A percentile compares a stretch with the other conserved stretches of the same genome.
phyloP scores from a whole-genome alignment of 2,329 filamentous ascomycete genomes.

The Claviceps pusilla region DNA sequence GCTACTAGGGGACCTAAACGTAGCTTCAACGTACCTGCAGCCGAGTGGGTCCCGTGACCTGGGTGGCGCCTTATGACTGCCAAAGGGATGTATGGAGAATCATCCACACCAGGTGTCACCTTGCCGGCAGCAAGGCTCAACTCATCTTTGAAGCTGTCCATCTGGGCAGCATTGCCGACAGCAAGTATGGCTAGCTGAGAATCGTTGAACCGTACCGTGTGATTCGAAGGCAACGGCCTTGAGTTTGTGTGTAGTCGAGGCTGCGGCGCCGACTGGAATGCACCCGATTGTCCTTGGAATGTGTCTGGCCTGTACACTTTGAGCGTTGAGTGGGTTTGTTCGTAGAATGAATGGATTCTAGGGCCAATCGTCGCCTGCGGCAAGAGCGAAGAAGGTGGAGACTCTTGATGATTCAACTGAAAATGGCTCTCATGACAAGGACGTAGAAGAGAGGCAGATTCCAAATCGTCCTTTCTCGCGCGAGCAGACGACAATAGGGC shows the following conservation, averaged over 20 bases:
- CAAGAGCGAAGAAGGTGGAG: conserved; percentile 14
- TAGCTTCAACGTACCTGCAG: too few relatives aligned
- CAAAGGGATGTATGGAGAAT: conserved; percentile 82
- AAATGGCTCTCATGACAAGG: background rate
- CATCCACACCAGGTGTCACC: conserved; percentile 64
- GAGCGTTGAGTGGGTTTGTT: conserved; percentile 23
- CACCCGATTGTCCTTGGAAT: conserved; percentile 14
- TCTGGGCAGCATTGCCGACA: conserved; percentile 17
- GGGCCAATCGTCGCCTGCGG: conserved; percentile 21
- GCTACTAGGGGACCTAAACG: too few relatives aligned
- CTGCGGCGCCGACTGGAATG: conserved; percentile 10
- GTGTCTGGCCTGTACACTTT: conserved; percentile 32
- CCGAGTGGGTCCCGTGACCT: too few relatives aligned
- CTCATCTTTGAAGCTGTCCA: conserved; percentile 34
- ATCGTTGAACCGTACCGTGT: conserved; percentile 23
- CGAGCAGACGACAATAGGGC: background rate
- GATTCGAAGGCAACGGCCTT: conserved; percentile 2
- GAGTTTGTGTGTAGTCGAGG: background rate
- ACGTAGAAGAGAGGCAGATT: background rate
- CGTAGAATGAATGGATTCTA: conserved; percentile 16
- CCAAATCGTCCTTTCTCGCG: background rate
- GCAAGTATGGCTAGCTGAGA: conserved; percentile 25
- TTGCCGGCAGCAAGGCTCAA: conserved; percentile 33
- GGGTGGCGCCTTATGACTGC: too few relatives aligned
- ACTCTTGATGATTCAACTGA: background rate